Conservation (phyloP, 352 stramenopile species). For the Phytopythium boreale region DNA sequence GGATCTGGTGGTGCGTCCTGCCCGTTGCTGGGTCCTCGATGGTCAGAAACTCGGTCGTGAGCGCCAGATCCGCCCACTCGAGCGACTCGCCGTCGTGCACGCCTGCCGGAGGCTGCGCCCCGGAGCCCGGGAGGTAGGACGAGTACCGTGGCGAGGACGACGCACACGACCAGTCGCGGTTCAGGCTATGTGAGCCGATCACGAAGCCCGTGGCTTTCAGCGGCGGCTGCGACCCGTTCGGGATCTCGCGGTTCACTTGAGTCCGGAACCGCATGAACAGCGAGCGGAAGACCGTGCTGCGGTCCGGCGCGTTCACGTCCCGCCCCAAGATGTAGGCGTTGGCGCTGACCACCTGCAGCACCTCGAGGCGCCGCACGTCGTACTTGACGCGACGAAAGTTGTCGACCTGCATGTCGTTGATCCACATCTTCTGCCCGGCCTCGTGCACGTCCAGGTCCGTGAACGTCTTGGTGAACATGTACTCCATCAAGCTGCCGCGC, state of each 20-base stretch:
- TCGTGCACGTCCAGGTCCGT: slow-evolving; percentile 19
- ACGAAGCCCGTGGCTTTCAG: slow-evolving; percentile 37
- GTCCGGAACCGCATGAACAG: slow-evolving; percentile 41
- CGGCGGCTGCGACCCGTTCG: slow-evolving; percentile 11
- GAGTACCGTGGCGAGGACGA: background rate
- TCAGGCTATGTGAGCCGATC: slow-evolving; percentile 42
- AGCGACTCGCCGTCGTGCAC: slow-evolving; percentile 18
- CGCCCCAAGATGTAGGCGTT: slow-evolving; percentile 33
- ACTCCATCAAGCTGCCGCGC: slow-evolving; percentile 29
- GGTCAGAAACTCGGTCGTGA: slow-evolving; percentile 44
- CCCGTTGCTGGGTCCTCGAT: slow-evolving; percentile 27
- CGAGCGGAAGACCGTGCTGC: slow-evolving; percentile 27
- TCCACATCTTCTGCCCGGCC: slow-evolving; percentile 39
- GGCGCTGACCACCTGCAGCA: slow-evolving; percentile 26
- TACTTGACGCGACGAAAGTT: slow-evolving; percentile 35
- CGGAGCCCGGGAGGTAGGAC: background rate
- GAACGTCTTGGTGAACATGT: slow-evolving; percentile 37
- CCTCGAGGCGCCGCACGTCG: slow-evolving; percentile 30
- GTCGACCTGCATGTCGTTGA: slow-evolving; percentile 35
- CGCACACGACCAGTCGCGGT: slow-evolving; percentile 19
- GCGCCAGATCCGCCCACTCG: slow-evolving; percentile 38
- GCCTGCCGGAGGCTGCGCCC: slow-evolving; percentile 4
- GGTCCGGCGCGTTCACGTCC: slow-evolving; percentile 31
- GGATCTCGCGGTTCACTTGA: slow-evolving; percentile 20
- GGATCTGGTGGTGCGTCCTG: slow-evolving; percentile 32